Conservation (phyloP, 2,329 filamentous ascomycete genomes). For the Penicillium hesseltinei region DNA sequence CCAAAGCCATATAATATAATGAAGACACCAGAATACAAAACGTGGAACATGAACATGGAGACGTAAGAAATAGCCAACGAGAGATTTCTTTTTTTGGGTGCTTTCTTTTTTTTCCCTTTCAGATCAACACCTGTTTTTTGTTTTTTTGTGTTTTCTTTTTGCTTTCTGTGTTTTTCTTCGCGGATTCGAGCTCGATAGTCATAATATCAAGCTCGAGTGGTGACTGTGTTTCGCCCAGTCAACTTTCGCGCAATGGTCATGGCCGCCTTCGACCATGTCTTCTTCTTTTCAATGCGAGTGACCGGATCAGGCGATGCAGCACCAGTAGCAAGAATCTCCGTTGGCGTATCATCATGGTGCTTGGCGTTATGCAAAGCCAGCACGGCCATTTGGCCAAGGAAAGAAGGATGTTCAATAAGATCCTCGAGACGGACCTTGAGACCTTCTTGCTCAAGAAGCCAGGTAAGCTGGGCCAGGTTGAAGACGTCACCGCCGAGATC, state of each 20-base stretch:
- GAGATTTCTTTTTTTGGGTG: background rate
- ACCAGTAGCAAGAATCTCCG: constrained; percentile 14
- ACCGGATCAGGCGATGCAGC: constrained; percentile 11
- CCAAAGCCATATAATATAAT: background rate
- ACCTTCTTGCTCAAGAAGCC: constrained; percentile 42
- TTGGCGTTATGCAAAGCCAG: constrained; percentile 31
- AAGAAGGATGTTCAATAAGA: constrained; percentile 41
- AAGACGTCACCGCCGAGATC: constrained; percentile 44
- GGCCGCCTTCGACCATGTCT: constrained; percentile 31
- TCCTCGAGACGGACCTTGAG: constrained; percentile 41
- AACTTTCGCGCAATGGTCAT: constrained; percentile 30
- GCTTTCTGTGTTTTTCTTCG: background rate
- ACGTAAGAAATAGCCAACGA: background rate
- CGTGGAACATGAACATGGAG: background rate
- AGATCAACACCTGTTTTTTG: background rate
- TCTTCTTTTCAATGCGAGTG: constrained; percentile 21
- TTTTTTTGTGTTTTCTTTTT: background rate
- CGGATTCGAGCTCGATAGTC: background rate
- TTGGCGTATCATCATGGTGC: constrained; percentile 17
- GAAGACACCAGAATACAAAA: constrained; percentile 4
- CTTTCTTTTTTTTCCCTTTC: background rate
- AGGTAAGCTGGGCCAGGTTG: constrained; percentile 42
- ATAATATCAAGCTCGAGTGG: constrained; percentile 20
- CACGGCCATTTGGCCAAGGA: constrained; percentile 43
- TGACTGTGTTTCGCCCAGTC: constrained; percentile 23